Percentiles rank a stretch among this genome's conserved stretches.
These are phyloP conservation scores for Pyrus bretschneideri DNA, from an alignment of 306 rosid species.

Conservation along the genomic window DNA sequence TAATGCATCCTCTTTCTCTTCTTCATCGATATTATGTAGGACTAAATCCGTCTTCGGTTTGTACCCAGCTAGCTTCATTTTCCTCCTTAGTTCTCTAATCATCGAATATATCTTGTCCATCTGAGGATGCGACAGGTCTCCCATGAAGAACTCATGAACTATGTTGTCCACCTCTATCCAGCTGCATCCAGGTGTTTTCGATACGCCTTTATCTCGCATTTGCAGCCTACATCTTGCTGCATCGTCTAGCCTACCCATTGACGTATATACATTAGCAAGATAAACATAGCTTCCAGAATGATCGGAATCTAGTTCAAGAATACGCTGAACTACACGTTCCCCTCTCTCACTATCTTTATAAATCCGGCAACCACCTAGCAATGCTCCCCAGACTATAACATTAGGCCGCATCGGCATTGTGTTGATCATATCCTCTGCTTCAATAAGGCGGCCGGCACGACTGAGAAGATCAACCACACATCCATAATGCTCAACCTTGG, in stretches of 20 bases:
- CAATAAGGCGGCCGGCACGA: conserved; percentile 27
- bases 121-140: conserved; percentile 22
- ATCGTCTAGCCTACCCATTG: conserved; percentile 30
- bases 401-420: conserved; percentile 30
- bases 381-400: conserved; percentile 40
- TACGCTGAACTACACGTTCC: conserved; percentile 10
- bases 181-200: conserved; percentile 27
- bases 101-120: conserved; percentile 20
- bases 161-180: conserved; percentile 29
- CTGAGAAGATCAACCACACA: conserved; percentile 36
- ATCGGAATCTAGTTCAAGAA: conserved; percentile 29
- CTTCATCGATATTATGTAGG: conserved; percentile 28
- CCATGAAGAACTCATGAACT: conserved; percentile 35
- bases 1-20: conserved; percentile 37
- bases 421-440: conserved; percentile 26
- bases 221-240: conserved; percentile 29
- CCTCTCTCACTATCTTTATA: conserved; percentile 30
- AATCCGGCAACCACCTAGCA: conserved; percentile 30
- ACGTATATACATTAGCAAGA: conserved; percentile 28
- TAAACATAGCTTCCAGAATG: conserved; percentile 40
- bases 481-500: conserved; percentile 34
- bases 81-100: conserved; percentile 26
- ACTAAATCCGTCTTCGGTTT: conserved; percentile 32
- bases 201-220: conserved; percentile 21
- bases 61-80: conserved; percentile 30